Base-by-base conservation (phyloP, 306 rosid species). In the Lathyrus aphaca region DNA sequence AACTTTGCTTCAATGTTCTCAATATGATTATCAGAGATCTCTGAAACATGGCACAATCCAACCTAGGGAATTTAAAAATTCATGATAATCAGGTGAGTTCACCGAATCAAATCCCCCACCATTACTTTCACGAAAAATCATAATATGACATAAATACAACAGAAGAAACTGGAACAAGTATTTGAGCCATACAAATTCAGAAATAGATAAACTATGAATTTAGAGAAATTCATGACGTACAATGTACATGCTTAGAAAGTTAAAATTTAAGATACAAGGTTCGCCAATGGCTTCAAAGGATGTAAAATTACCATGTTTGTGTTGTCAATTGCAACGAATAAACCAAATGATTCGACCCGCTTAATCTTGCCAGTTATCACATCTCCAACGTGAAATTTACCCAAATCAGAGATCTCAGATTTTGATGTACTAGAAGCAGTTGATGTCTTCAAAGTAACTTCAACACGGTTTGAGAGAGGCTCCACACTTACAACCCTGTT, bases 1-100 rank as follows among this genome's bases (percentile, higher is more conserved):
- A 82, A 94, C 56, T 82, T 82, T 9, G 80, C 75, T 72, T 88
- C 92, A 59, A 91, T 68, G 74, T 66, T 82, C 40, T 88, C 89
- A 51, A 84, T 38, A 54, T 35, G 83, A 70, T 83, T 74, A 74
- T 86, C 97, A 55, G 96, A 84, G 83, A 94, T 75, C 84, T 94
- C 96, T 13, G 97, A 91, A 13, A 81, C 30, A 64, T 94, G 99
- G 86, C 99, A 94, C 68, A 88, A 73, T 51, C 99, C 99, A 79
- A 90, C 96, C 98, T 93, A 77, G 61, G 65, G 10, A 69, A 71
- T 61, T 56, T 21, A 74, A 73, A 50, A 17, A 69, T 25, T 25
- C 51, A 62, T 13, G 67, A 64, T 10, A 71, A 60, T 15, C 60
- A 49, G 58, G 57, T 67, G 60, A 75, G 76, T 23, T 46, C 12